phyloP scores from a whole-genome alignment of 768 basidiomycete species.

The Cyclocybe aegerita region DNA sequence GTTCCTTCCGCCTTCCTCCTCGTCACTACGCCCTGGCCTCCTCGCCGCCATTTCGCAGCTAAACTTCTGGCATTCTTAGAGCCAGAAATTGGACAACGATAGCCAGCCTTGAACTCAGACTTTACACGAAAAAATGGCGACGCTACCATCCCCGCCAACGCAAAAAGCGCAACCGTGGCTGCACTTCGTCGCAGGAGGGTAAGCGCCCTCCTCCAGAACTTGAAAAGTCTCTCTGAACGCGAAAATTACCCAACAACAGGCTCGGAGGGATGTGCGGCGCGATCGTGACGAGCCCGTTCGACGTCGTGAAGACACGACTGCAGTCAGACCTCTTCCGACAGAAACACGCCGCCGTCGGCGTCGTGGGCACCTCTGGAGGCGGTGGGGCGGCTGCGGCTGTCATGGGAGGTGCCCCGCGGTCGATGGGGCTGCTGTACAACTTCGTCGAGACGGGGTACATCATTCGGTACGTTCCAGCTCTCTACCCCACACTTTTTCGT shows the following conservation, averaged over 20 bases:
- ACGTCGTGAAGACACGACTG: slow-evolving; percentile 96
- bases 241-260: slow-evolving; percentile 37
- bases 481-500: neutral
- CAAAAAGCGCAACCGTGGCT: slow-evolving; percentile 69
- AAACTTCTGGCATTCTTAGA: too few species aligned
- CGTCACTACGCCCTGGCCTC: too few species aligned
- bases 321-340: slow-evolving; percentile 81
- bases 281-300: slow-evolving; percentile 94
- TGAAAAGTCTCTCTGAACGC: neutral
- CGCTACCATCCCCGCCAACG: neutral
- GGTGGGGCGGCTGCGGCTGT: slow-evolving; percentile 32
- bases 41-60: too few species aligned
- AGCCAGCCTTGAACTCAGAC: too few species aligned
- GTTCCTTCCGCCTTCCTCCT: too few species aligned
- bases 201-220: slow-evolving; percentile 25
- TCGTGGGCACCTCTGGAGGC: slow-evolving; percentile 25
- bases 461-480: slow-evolving; percentile 55
- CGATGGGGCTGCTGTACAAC: slow-evolving; percentile 73
- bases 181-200: slow-evolving; percentile 89
- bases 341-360: slow-evolving; percentile 36
- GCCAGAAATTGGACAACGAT: too few species aligned
- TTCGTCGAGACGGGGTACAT: slow-evolving; percentile 95
- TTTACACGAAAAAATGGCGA: neutral
- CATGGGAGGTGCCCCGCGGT: slow-evolving; percentile 33
- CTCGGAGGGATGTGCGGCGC: slow-evolving; percentile 98